Evolutionary conservation across 2,329 filamentous ascomycete genomes (phyloP).

Genomic region (Drechslera avenae): DNA sequence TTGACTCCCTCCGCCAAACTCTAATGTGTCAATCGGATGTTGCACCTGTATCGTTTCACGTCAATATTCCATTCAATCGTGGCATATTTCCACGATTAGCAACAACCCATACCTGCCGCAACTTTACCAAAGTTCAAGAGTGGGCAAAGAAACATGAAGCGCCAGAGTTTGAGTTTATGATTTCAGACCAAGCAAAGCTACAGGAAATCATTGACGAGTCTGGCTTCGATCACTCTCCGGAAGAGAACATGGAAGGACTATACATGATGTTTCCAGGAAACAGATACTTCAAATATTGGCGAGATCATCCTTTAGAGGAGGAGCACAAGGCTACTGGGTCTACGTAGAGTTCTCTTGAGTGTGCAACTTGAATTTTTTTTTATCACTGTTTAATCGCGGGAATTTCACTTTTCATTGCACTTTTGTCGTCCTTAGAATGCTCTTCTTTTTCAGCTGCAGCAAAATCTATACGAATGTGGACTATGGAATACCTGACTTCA

Average conservation of each 20-base stretch:
- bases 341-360: not conserved
- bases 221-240: not conserved
- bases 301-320: not conserved
- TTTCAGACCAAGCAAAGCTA: not conserved
- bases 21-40: not conserved
- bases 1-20: not conserved
- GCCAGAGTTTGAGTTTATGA: not conserved
- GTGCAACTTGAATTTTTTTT: not conserved
- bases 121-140: not conserved
- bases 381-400: too few relatives aligned
- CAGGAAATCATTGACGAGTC: not conserved
- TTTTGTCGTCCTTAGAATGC: too few relatives aligned
- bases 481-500: too few relatives aligned
- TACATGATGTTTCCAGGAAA: not conserved
- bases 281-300: not conserved
- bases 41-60: not conserved
- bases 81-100: not conserved
- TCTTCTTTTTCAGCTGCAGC: too few relatives aligned
- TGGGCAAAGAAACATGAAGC: not conserved
- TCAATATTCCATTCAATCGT: not conserved
- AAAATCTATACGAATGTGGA: too few relatives aligned
- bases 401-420: too few relatives aligned
- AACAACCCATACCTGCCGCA: not conserved
- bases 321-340: not conserved
- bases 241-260: not conserved